Percentiles rank a stretch among this genome's conserved stretches.
These are phyloP conservation scores for Sabuloglossum arenarium DNA, from an alignment of 495 filamentous ascomycete species.

Conservation along the genomic window DNA sequence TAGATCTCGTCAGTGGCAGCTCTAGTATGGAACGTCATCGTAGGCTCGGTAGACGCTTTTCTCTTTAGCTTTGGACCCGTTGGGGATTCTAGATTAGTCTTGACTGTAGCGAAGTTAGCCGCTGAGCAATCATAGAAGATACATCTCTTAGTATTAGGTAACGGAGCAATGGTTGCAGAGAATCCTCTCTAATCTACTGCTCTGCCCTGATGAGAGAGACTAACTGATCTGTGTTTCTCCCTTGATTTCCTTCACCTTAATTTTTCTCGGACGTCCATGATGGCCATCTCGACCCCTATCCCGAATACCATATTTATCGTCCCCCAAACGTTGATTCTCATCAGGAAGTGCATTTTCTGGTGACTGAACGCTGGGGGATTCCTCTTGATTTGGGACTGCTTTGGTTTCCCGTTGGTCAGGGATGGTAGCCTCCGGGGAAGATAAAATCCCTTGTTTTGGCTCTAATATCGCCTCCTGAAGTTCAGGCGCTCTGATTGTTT, in stretches of 20 bases:
- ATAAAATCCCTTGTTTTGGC: not conserved
- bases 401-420: not conserved
- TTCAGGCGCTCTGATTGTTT: not conserved
- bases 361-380: not conserved
- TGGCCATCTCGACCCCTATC: conserved; percentile 21
- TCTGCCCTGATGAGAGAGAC: conserved; percentile 11
- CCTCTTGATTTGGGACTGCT: not conserved
- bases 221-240: conserved; percentile 65
- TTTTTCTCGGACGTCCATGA: conserved; percentile 30
- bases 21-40: conserved; percentile 91
- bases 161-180: not conserved
- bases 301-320: conserved; percentile 5
- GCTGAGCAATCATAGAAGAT: not conserved
- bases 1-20: conserved; percentile 96
- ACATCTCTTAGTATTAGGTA: not conserved
- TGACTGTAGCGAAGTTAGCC: conserved; percentile 31
- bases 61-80: conserved; percentile 52
- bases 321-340: not conserved
- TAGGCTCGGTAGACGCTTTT: conserved; percentile 62
- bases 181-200: not conserved
- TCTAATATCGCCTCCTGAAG: not conserved
- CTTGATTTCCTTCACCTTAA: conserved; percentile 57
- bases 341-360: not conserved
- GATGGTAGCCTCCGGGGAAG: not conserved
- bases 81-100: conserved; percentile 80